Evolutionary conservation across 169 alveolate genomes (phyloP), one percentile per base, ranked within the genome.

Genomic region (Neospora caninum): DNA sequence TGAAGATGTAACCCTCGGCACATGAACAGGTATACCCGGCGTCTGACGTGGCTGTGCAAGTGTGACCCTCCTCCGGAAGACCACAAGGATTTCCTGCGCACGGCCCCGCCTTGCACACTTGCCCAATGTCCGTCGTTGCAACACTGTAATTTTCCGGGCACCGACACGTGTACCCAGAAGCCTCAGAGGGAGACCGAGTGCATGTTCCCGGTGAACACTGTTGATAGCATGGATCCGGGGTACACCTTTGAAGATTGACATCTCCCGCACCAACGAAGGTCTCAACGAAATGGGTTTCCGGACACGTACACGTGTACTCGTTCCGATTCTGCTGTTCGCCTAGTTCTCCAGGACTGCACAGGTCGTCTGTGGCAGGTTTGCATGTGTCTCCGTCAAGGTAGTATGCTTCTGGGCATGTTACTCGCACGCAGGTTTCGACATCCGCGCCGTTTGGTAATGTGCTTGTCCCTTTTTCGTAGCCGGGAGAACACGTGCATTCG

Each of bases 231-330:
- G 39, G 42, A 34, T 70, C 83, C 39, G 9, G 36, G 36, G 39
- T 70, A 22, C 83, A 70, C 42, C 83, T 27, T n/a, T 70, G 83
- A 9, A 70, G 83, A 9, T 7, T 70, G 36, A 70, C 83, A 22
- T n/a, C 83, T 27, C 83, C 27, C 18, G 73, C 83, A 70, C 42
- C 27, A 7, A 7, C 39, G 83, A 13, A 70, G 83, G 25, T 41
- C 58, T 80, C 53, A n/a, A 10, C 88, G 27, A 10, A 4, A 29
- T 80, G 36, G 22, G 38, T 31, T 80, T 36, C 53, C 53, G 88
- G 88, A 82, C 89, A 82, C 67, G 20, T 49, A 67, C 89, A 82
- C 29, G n/a, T 49, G 89, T 82, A 82, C 67, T 38, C 64, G 89
- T 82, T 82, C 41, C 1, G n/a, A 6, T 41, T 82, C 31, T 10